These are phyloP conservation scores for Boehmeria nivea DNA, from an alignment of 306 rosid species.

Conservation along the genomic window DNA sequence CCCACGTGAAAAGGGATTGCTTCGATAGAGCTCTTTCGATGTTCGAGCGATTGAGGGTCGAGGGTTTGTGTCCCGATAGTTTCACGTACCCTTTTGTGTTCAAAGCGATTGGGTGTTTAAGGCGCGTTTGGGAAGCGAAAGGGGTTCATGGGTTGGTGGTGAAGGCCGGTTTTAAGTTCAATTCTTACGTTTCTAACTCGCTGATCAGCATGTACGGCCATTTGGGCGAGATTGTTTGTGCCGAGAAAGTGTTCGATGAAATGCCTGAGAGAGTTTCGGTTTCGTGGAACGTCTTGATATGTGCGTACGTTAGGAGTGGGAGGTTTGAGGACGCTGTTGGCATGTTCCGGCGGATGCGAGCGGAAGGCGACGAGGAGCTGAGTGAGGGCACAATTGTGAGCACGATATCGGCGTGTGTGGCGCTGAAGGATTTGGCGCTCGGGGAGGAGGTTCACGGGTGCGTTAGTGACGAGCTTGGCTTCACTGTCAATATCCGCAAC, in stretches of 20 bases:
- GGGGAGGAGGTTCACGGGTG: conserved; percentile 59
- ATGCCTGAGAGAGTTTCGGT: conserved; percentile 66
- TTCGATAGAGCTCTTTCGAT: conserved; percentile 38
- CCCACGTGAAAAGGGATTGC: conserved; percentile 28
- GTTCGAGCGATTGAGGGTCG: conserved; percentile 38
- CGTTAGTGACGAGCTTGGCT: conserved; percentile 33
- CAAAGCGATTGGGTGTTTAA: too few species aligned
- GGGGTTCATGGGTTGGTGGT: too few species aligned
- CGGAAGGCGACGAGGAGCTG: conserved; percentile 34
- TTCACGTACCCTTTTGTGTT: too few species aligned
- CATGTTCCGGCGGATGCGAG: conserved; percentile 52
- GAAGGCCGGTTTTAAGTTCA: too few species aligned
- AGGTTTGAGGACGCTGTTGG: conserved; percentile 52
- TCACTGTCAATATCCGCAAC: conserved; percentile 43
- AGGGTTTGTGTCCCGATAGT: conserved; percentile 23
- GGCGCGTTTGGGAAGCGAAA: too few species aligned
- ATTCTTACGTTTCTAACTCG: conserved; percentile 49
- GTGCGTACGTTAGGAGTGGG: conserved; percentile 49
- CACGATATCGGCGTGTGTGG: conserved; percentile 54
- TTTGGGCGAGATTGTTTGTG: conserved; percentile 45
- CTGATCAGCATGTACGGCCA: conserved; percentile 68
- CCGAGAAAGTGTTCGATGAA: conserved; percentile 49
- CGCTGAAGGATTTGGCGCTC: conserved; percentile 53
- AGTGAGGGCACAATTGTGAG: conserved; percentile 58
- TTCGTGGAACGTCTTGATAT: conserved; percentile 79